phyloP scores from a whole-genome alignment of 2,329 filamentous ascomycete genomes.

The Talaromyces pinophilus region DNA sequence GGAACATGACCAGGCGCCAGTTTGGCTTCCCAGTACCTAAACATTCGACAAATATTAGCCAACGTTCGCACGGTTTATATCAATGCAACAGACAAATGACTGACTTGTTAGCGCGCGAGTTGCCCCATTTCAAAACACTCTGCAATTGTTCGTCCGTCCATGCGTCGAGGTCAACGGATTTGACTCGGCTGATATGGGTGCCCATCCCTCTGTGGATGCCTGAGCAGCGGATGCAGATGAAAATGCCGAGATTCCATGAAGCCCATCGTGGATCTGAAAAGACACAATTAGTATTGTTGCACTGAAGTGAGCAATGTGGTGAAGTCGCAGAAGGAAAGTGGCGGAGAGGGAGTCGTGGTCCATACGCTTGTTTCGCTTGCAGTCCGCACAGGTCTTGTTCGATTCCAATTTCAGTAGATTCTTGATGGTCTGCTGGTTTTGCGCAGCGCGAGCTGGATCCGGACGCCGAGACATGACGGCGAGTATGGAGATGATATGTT shows the following conservation, averaged over 20 bases:
- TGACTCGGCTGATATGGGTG: constrained; percentile 96
- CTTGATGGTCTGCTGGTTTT: constrained; percentile 94
- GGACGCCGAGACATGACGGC: constrained; percentile 52
- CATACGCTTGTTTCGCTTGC: constrained; percentile 95
- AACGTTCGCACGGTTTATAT: background rate
- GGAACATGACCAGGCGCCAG: constrained; percentile 86
- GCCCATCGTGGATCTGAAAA: constrained; percentile 90
- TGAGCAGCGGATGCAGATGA: constrained; percentile 96
- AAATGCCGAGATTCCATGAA: constrained; percentile 97
- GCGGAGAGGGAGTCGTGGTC: constrained; percentile 8
- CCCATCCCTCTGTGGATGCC: constrained; percentile 99
- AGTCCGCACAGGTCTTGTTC: constrained; percentile 97
- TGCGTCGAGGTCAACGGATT: constrained; percentile 94
- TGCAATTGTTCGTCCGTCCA: constrained; percentile 99
- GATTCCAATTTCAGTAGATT: constrained; percentile 88
- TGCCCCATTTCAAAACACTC: constrained; percentile 93
- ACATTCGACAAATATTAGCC: constrained; percentile 12
- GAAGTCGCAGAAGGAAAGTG: constrained; percentile 15
- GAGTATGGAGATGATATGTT: background rate
- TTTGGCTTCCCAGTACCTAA: constrained; percentile 88
- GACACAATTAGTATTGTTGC: background rate
- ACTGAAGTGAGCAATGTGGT: background rate
- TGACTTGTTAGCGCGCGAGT: constrained; percentile 90
- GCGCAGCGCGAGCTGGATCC: constrained; percentile 81
- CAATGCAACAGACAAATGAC: constrained; percentile 27